Percentiles rank a stretch among this genome's conserved stretches.
Evolutionary conservation across 116 monocot genomes (phyloP).

Genomic region (Iris pallida): DNA sequence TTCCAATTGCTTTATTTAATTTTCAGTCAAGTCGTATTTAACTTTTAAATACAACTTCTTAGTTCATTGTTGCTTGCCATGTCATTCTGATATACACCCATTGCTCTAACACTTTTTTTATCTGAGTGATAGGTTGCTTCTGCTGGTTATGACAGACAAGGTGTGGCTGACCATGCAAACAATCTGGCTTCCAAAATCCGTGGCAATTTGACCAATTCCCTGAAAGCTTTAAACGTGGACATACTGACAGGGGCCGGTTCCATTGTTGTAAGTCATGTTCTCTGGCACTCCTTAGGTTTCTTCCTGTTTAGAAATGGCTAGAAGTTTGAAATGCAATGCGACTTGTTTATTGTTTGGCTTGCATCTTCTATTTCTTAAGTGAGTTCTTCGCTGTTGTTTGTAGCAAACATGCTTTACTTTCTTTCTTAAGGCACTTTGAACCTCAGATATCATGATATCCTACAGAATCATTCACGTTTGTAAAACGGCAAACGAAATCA

Average conservation of each 20-base stretch:
- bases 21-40: no score
- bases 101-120: constrained; percentile 5
- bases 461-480: no score
- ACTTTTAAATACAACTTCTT: background rate
- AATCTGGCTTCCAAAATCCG: constrained; percentile 94
- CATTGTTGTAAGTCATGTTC: constrained; percentile 54
- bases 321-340: no score
- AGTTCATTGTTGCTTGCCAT: background rate
- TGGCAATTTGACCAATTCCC: constrained; percentile 86
- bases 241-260: constrained; percentile 84
- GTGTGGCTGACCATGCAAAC: constrained; percentile 99
- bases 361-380: no score
- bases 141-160: constrained; percentile 90
- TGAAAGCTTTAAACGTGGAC: constrained; percentile 89
- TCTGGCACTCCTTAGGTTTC: background rate
- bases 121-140: constrained; percentile 53
- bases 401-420: no score
- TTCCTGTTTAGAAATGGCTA: background rate
- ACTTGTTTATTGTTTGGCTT: no score
- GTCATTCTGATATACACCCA: background rate
- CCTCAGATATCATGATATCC: no score
- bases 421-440: no score
- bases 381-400: no score
- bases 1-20: no score
- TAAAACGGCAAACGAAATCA: no score